Conservation (phyloP, 768 basidiomycete species). For the Albatrellus ellisii region DNA sequence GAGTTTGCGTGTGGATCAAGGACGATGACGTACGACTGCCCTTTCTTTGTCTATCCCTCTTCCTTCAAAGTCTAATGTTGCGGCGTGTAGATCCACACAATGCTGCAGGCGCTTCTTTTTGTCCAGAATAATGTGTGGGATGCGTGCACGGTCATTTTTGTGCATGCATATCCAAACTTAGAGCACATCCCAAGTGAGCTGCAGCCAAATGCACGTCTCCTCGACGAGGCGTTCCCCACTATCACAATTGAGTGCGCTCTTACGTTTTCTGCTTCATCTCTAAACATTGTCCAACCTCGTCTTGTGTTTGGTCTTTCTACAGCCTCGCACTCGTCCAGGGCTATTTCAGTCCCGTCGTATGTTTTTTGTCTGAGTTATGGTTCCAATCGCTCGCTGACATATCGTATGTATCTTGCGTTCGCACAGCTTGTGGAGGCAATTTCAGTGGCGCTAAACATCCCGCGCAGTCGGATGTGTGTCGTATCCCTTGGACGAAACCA, state of each 20-base stretch:
- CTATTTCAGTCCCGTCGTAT: neutral
- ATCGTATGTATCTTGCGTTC: neutral
- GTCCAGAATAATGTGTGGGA: constrained; percentile 11
- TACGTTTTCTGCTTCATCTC: neutral
- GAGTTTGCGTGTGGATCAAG: constrained; percentile 13
- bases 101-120: constrained; percentile 11
- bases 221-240: constrained; percentile 13
- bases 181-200: constrained; percentile 12
- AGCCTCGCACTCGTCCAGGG: neutral
- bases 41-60: neutral
- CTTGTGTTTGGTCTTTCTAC: neutral
- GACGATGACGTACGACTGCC: constrained; percentile 9
- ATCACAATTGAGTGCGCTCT: constrained; percentile 14
- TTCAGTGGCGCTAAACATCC: constrained; percentile 6
- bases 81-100: constrained; percentile 7
- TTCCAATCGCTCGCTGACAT: too few relatives aligned
- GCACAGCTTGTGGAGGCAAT: constrained; percentile 10
- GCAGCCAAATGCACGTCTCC: constrained; percentile 12
- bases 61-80: neutral
- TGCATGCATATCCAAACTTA: constrained; percentile 10
- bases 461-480: constrained; percentile 12
- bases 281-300: neutral
- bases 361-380: too few relatives aligned
- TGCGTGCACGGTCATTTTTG: constrained; percentile 10
- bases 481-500: constrained; percentile 8